Base-by-base conservation (phyloP, 2,329 filamentous ascomycete species). In the Polytolypa hystricis region DNA sequence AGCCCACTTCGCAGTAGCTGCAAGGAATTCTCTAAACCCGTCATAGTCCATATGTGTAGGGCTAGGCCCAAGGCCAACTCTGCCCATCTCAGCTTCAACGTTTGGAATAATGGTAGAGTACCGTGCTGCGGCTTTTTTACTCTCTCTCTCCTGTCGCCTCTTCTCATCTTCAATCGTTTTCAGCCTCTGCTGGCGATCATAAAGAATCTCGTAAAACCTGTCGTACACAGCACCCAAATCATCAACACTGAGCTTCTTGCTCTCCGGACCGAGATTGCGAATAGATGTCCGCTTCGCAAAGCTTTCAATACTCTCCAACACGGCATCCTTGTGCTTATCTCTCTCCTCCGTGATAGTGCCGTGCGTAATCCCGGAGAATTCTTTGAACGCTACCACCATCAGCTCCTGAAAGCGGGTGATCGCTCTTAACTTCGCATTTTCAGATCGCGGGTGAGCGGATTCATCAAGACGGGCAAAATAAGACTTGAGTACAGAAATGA, bases 361-460 rank as follows among this genome's bases (percentile, higher is more conserved):
- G 55, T 98, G 89, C 0, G 91, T 98, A 48, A 98, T 94, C 27
- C 80, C 84, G 0, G 89, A 82, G 54, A 98, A 98, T 54, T 98
- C 91, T 50, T 95, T 96, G 65, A 98, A 98, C 1, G 91, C 91
- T 14, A 96, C 91, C 3, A 98, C 91, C 87, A 98, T 96, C 39
- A 98, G 74, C 58, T 96, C 91, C 53, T 98, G 91, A 56, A 98
- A 98, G 31, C 84, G 77, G 4, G 93, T 98, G 37, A 98, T 91
- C 0, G 87, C 85, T 36, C 89, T 76, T 35, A 96, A 68, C 62
- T 96, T 98, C 3, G 87, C 79, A 45, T 96, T 98, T 55, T 95
- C 87, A 0, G 86, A 95, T 53, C 82, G 87, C 2, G 91, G 91
- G 53, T 98, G 89, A 2, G 91, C 91, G 3, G 87, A 95, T 61